phyloP scores from a whole-genome alignment of 169 alveolate genomes.

The Theileria sp. region DNA sequence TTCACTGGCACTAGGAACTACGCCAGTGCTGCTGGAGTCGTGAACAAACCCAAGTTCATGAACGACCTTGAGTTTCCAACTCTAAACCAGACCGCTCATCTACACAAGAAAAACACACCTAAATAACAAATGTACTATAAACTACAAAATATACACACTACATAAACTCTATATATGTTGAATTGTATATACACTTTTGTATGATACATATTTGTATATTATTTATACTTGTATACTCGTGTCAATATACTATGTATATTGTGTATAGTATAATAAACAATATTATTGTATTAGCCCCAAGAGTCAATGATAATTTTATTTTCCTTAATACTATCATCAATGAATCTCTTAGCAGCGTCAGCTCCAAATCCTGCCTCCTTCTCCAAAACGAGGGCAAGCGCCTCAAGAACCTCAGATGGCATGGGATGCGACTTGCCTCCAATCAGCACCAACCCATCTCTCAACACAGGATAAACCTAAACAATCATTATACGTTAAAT shows the following conservation, averaged over 20 bases:
- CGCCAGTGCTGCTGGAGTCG: slow-evolving; percentile 49
- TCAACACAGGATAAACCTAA: slow-evolving; percentile 23
- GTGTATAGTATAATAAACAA: background rate
- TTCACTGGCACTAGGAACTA: slow-evolving; percentile 26
- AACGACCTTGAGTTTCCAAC: slow-evolving; percentile 63
- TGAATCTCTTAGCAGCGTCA: slow-evolving; percentile 39
- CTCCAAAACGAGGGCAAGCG: slow-evolving; percentile 28
- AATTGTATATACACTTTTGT: background rate
- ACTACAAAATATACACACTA: background rate
- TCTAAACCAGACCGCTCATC: slow-evolving; percentile 15
- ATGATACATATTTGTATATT: background rate
- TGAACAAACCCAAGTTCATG: slow-evolving; percentile 7
- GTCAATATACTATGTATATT: background rate
- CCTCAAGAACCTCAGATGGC: slow-evolving; percentile 57
- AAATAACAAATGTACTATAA: background rate
- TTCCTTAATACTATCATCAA: slow-evolving; percentile 38
- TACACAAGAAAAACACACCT: background rate
- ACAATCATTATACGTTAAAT: background rate
- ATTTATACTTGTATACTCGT: background rate
- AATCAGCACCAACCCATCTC: slow-evolving; percentile 42
- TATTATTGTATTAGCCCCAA: slow-evolving; percentile 43
- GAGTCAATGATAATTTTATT: slow-evolving; percentile 54
- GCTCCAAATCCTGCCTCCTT: slow-evolving; percentile 40
- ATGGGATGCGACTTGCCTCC: slow-evolving; percentile 67
- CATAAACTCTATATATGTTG: background rate